Conservation (phyloP, 352 stramenopile species). For the Phytophthora lateralis region DNA sequence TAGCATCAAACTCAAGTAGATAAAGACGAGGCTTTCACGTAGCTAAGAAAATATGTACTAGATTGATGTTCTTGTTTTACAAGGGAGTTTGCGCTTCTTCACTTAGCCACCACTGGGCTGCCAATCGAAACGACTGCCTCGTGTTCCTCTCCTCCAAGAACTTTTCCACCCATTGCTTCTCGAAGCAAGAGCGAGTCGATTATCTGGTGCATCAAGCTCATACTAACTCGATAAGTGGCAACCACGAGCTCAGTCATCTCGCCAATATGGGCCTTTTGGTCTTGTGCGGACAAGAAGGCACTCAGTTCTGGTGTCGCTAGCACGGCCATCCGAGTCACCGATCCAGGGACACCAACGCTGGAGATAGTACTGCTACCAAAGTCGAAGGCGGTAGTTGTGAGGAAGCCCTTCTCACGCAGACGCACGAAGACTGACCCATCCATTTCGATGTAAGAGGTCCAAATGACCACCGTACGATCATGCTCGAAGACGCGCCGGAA, state of each 20-base stretch:
- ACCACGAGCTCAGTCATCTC: conserved; percentile 62
- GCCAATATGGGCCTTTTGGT: conserved; percentile 38
- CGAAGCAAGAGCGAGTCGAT: conserved; percentile 46
- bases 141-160: background rate
- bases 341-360: conserved; percentile 16
- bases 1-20: background rate
- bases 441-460: conserved; percentile 42
- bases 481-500: conserved; percentile 33
- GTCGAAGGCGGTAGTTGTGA: conserved; percentile 10
- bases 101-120: background rate
- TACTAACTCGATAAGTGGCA: conserved; percentile 41
- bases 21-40: background rate
- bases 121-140: background rate
- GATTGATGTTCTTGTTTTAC: background rate
- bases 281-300: conserved; percentile 4
- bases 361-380: conserved; percentile 2
- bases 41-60: background rate
- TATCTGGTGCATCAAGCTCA: conserved; percentile 49
- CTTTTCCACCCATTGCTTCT: conserved; percentile 33
- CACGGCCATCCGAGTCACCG: conserved; percentile 23
- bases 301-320: conserved; percentile 35
- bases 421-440: conserved; percentile 42
- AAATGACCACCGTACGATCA: conserved; percentile 28
- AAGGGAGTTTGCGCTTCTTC: background rate
- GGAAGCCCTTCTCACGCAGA: conserved; percentile 44